Evolutionary conservation across 2,329 filamentous ascomycete species (phyloP).

Genomic region (Phaeomoniella chlamydospora): DNA sequence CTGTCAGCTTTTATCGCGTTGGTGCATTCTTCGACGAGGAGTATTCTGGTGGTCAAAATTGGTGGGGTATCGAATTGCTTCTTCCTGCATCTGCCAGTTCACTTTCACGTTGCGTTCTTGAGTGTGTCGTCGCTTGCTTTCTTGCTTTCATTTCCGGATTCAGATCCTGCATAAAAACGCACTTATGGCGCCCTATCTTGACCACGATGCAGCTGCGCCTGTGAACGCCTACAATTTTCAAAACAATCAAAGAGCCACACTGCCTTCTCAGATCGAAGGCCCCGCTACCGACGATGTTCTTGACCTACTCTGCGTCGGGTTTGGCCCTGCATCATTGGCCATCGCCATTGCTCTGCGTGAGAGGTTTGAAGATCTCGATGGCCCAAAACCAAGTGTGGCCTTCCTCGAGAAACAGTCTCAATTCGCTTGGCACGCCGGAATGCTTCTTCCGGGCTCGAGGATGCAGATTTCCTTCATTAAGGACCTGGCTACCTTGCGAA

Average conservation of each 20-base stretch:
- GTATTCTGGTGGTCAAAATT: too few relatives aligned
- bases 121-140: too few relatives aligned
- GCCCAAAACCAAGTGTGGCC: constrained; percentile 51
- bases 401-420: constrained; percentile 75
- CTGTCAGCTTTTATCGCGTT: too few relatives aligned
- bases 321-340: constrained; percentile 79
- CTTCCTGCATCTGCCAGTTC: too few relatives aligned
- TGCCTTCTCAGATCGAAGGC: background rate
- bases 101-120: too few relatives aligned
- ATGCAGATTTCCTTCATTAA: constrained; percentile 99
- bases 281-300: constrained; percentile 47
- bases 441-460: constrained; percentile 82
- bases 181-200: background rate
- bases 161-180: too few relatives aligned
- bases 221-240: background rate
- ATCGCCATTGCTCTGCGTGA: constrained; percentile 72
- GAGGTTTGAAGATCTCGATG: constrained; percentile 23
- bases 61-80: too few relatives aligned
- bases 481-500: constrained; percentile 76
- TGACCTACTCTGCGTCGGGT: constrained; percentile 82
- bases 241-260: too few relatives aligned
- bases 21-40: too few relatives aligned
- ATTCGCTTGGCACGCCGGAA: constrained; percentile 90
- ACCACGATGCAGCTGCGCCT: background rate
- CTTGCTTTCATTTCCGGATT: too few relatives aligned